These are phyloP conservation scores for Trametes cubensis DNA, from an alignment of 768 basidiomycete species.

Conservation along the genomic window DNA sequence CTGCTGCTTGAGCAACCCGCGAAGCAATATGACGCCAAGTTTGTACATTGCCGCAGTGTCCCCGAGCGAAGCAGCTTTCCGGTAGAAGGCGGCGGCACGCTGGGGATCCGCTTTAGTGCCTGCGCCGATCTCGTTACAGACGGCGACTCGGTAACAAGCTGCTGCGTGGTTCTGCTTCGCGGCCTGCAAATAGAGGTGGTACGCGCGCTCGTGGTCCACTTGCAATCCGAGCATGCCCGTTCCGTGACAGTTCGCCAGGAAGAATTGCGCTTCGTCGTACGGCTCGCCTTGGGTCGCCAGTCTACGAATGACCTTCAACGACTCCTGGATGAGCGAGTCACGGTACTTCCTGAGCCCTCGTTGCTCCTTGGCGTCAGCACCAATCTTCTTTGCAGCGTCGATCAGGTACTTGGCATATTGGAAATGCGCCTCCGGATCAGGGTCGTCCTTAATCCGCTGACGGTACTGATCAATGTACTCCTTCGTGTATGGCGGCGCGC, in stretches of 20 bases:
- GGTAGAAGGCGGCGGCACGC: slow-evolving; percentile 92
- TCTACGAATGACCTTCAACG: slow-evolving; percentile 89
- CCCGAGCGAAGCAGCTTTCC: slow-evolving; percentile 93
- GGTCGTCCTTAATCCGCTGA: slow-evolving; percentile 94
- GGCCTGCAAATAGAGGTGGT: slow-evolving; percentile 95
- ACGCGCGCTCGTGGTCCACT: slow-evolving; percentile 97
- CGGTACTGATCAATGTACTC: slow-evolving; percentile 98
- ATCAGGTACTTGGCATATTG: slow-evolving; percentile 98
- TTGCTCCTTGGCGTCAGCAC: slow-evolving; percentile 71
- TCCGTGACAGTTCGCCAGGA: slow-evolving; percentile 95
- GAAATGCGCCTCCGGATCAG: slow-evolving; percentile 98
- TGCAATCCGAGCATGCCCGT: slow-evolving; percentile 94
- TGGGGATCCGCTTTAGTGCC: slow-evolving; percentile 88
- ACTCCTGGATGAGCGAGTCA: slow-evolving; percentile 83
- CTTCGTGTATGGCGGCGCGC: slow-evolving; percentile 87
- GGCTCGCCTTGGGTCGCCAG: slow-evolving; percentile 91
- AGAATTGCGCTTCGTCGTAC: slow-evolving; percentile 97
- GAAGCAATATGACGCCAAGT: slow-evolving; percentile 95
- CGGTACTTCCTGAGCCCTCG: slow-evolving; percentile 89
- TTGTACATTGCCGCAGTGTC: slow-evolving; percentile 99
- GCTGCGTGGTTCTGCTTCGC: slow-evolving; percentile 96
- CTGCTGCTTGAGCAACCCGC: slow-evolving; percentile 79
- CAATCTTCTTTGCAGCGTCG: slow-evolving; percentile 94
- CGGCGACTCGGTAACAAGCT: slow-evolving; percentile 94
- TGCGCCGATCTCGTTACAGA: slow-evolving; percentile 98